Evolutionary conservation across 1,284 basidiomycete genomes (phyloP).

Genomic region (Sporisorium reilianum): DNA sequence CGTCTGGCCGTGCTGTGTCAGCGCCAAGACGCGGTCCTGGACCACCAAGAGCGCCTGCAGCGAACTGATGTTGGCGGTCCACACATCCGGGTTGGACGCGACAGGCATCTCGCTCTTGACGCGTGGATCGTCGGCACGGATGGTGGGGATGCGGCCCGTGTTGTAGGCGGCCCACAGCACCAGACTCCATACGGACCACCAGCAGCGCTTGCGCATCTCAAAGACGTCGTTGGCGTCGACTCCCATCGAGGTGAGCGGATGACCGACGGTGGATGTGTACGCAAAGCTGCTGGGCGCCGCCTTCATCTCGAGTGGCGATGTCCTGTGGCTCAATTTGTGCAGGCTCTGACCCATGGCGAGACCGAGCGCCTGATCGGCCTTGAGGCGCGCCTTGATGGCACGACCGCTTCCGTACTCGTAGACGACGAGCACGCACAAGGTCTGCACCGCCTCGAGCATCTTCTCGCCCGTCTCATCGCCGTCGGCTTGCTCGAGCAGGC

Average conservation of each 20-base stretch:
- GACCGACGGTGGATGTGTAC: constrained; percentile 27
- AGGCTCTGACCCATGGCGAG: constrained; percentile 64
- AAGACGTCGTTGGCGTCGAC: constrained; percentile 47
- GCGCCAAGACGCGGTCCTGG: constrained; percentile 60
- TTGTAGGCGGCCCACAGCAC: constrained; percentile 63
- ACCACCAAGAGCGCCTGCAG: constrained; percentile 59
- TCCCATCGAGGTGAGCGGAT: constrained; percentile 40
- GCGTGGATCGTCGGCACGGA: constrained; percentile 64
- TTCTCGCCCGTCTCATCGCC: constrained; percentile 36
- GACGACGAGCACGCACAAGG: constrained; percentile 56
- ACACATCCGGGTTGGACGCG: constrained; percentile 38
- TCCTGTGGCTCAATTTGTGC: constrained; percentile 52
- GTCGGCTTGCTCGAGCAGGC: constrained; percentile 52
- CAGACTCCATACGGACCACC: constrained; percentile 64
- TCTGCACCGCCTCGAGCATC: constrained; percentile 60
- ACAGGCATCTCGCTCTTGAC: constrained; percentile 59
- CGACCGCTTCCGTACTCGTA: constrained; percentile 64
- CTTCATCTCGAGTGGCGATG: constrained; percentile 23
- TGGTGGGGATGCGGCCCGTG: constrained; percentile 59
- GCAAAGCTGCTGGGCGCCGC: constrained; percentile 47
- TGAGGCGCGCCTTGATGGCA: constrained; percentile 61
- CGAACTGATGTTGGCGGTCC: constrained; percentile 56
- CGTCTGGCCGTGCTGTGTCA: constrained; percentile 43
- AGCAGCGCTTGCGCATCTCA: constrained; percentile 64
- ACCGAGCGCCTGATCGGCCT: constrained; percentile 64